Base-by-base conservation (phyloP, 1,139 yeast species). In the Suhomyces wounanorum region DNA sequence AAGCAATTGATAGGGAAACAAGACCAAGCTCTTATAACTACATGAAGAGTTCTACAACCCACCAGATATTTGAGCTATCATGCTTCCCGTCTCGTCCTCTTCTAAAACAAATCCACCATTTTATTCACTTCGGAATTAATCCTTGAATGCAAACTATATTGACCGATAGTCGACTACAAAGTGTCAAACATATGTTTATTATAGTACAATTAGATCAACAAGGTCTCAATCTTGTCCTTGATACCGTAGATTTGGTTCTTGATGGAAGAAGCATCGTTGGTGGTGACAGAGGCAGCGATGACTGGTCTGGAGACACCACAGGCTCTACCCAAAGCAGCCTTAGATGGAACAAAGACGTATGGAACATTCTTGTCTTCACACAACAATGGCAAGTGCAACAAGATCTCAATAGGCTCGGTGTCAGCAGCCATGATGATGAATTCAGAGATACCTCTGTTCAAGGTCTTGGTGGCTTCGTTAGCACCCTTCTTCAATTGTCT, bases 271-370 rank as follows among this genome's bases (percentile, higher is more conserved):
- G 97, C 96, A 70, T 95, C 99, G 79, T 95, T 94, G 61, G 99
- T 84, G 70, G 99, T 95, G 70, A 95, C 96, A 58, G 97, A 89
- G 60, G 98, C 98, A 70, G 99, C 96, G 72, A 94, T 92, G 55
- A 95, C 99, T 61, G 99, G 98, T 83, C 99, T 89, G 55, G 98
- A 90, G 62, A 95, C 99, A 79, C 99, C 99, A 81, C 99, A 94
- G 66, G 99, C 98, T 82, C 99, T 90, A 73, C 99, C 99, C 66
- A 95, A 83, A 59, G 99, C 99, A 66, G 96, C 87, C 83, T 94
- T 94, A 65, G 98, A 91, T 61, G 99, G 97, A 60, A 95, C 98
- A 65, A 94, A 94, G 59, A 94, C 98, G 81, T 94, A 94, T 58
- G 99, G 97, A 63, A 94, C 99, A 81, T 95, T 94, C 84, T 94